Conservation (phyloP, 768 basidiomycete species). For the Xerocomellus chrysenteron region DNA sequence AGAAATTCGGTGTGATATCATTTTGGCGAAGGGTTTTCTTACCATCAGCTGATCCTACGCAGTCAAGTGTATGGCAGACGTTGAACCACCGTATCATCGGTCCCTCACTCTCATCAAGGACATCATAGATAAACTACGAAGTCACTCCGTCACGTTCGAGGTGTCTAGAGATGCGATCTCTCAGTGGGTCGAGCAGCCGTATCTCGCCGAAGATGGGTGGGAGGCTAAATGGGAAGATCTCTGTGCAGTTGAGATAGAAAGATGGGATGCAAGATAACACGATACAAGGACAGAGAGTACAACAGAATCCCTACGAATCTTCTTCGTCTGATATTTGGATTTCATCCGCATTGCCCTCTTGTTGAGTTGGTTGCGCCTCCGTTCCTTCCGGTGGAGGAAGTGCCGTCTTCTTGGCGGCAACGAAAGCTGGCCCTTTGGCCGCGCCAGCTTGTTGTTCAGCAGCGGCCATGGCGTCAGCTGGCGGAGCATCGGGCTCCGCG, state of each 20-base stretch:
- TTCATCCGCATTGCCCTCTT: constrained; percentile 66
- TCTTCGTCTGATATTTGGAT: constrained; percentile 89
- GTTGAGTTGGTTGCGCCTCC: constrained; percentile 30
- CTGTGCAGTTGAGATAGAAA: constrained; percentile 72
- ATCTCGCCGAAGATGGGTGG: constrained; percentile 69
- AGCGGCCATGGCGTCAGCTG: constrained; percentile 83
- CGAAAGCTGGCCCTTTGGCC: constrained; percentile 67
- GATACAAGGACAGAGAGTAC: constrained; percentile 16
- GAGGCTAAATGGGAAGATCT: constrained; percentile 74
- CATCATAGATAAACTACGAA: constrained; percentile 56
- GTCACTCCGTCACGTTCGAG: constrained; percentile 69
- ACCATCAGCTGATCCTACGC: neutral
- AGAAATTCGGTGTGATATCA: constrained; percentile 62
- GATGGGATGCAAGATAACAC: constrained; percentile 49
- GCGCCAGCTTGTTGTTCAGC: constrained; percentile 65
- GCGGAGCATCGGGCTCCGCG: constrained; percentile 42
- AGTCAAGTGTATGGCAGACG: constrained; percentile 56
- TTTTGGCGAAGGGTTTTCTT: neutral
- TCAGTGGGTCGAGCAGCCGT: constrained; percentile 69
- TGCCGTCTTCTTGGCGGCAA: constrained; percentile 66
- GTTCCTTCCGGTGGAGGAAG: constrained; percentile 39
- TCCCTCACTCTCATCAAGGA: constrained; percentile 57
- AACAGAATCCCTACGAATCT: constrained; percentile 44
- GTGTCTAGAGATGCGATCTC: constrained; percentile 59
- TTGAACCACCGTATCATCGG: constrained; percentile 66